These are phyloP conservation scores for Suhomyces choctaworum DNA, from an alignment of 1,139 yeast genomes.

Conservation along the genomic window DNA sequence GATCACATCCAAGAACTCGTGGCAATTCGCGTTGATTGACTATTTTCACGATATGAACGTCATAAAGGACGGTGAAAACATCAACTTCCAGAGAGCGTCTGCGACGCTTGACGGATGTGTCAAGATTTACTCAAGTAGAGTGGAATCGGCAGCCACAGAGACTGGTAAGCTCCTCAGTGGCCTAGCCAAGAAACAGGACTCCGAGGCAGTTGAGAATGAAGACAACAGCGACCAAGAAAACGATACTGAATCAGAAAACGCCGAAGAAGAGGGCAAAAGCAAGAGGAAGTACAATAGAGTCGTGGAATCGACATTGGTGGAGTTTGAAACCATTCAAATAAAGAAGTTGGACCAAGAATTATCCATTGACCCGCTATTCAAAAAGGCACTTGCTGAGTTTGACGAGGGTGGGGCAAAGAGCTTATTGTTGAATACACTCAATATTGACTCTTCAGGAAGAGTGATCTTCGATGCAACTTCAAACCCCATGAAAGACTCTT, in stretches of 20 bases:
- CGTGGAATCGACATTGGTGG: slow-evolving; percentile 47
- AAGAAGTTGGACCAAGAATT: slow-evolving; percentile 76
- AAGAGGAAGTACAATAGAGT: slow-evolving; percentile 42
- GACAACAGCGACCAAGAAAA: slow-evolving; percentile 28
- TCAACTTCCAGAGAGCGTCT: slow-evolving; percentile 75
- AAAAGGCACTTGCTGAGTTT: slow-evolving; percentile 85
- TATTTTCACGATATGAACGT: slow-evolving; percentile 73
- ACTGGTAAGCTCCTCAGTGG: slow-evolving; percentile 87
- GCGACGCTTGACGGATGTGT: slow-evolving; percentile 86
- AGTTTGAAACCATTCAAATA: slow-evolving; percentile 61
- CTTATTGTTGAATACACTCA: slow-evolving; percentile 68
- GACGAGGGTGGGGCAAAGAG: slow-evolving; percentile 97
- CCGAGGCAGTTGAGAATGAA: slow-evolving; percentile 16
- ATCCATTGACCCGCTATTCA: slow-evolving; percentile 83
- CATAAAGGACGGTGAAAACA: slow-evolving; percentile 58
- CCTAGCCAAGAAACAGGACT: slow-evolving; percentile 34
- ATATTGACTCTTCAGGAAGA: slow-evolving; percentile 56
- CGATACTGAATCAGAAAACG: slow-evolving; percentile 23
- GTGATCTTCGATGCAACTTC: slow-evolving; percentile 64
- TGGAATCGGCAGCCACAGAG: slow-evolving; percentile 89
- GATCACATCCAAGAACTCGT: slow-evolving; percentile 64
- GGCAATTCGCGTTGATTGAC: slow-evolving; percentile 89
- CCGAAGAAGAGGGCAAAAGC: slow-evolving; percentile 23
- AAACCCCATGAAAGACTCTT: slow-evolving; percentile 21
- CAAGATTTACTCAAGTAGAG: slow-evolving; percentile 79